These are phyloP conservation scores for Sordariomycetes sp. DNA, from an alignment of 2,329 filamentous ascomycete genomes.

Conservation along the genomic window DNA sequence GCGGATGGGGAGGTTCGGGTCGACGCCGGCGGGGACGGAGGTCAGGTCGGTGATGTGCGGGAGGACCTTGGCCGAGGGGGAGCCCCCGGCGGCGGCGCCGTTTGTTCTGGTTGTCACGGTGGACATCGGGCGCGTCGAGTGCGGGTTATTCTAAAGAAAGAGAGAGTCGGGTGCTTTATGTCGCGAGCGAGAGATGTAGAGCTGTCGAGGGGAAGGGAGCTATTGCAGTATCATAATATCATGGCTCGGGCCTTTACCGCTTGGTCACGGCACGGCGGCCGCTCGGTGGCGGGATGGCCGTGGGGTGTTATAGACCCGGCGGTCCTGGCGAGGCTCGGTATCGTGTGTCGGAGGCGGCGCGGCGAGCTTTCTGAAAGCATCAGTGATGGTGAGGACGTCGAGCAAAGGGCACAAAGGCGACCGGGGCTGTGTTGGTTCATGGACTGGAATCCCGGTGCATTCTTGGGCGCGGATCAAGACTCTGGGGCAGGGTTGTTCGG, in stretches of 20 bases:
- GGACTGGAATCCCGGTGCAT: slow-evolving; percentile 2
- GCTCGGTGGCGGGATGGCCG: neutral
- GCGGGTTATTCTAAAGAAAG: neutral
- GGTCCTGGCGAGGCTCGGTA: neutral
- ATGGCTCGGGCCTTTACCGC: neutral
- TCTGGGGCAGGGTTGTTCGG: neutral
- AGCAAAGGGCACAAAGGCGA: neutral
- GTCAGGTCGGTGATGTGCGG: slow-evolving; percentile 45
- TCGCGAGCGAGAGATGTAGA: neutral
- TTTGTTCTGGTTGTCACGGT: slow-evolving; percentile 16
- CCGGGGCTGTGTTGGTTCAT: neutral
- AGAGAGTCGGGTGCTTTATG: no score
- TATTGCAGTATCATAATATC: neutral
- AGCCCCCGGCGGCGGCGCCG: slow-evolving; percentile 11
- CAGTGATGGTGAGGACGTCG: neutral
- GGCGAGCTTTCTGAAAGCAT: slow-evolving; percentile 3
- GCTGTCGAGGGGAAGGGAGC: neutral
- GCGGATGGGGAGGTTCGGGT: slow-evolving; percentile 37
- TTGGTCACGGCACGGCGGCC: neutral
- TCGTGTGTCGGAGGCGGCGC: neutral
- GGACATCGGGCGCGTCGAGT: slow-evolving; percentile 14
- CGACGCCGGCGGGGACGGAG: slow-evolving; percentile 32
- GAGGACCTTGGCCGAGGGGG: slow-evolving; percentile 19
- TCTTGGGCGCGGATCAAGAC: neutral
- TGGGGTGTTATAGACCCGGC: neutral